phyloP scores from a whole-genome alignment of 345 rosid species.

The Arabidopsis suecica region DNA sequence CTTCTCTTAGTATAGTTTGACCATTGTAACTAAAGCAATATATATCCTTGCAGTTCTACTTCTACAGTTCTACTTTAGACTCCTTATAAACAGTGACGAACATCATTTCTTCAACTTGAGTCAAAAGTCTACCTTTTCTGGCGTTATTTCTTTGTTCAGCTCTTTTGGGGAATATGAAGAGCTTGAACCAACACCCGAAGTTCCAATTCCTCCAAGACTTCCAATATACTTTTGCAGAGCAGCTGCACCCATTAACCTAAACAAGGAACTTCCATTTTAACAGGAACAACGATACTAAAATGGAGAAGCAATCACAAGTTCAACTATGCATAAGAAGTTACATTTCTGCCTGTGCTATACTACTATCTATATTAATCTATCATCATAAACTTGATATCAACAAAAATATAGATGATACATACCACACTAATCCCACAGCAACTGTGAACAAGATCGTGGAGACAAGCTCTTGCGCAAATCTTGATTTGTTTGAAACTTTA shows the following conservation, averaged over 20 bases:
- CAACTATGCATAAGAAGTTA: slow-evolving; percentile 7
- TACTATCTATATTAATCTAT: slow-evolving; percentile 8
- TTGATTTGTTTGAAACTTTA: slow-evolving; percentile 77
- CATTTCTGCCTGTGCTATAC: not conserved
- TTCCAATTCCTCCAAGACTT: slow-evolving; percentile 93
- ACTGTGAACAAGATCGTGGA: slow-evolving; percentile 88
- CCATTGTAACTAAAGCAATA: slow-evolving; percentile 6
- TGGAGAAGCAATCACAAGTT: slow-evolving; percentile 30
- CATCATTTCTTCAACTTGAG: slow-evolving; percentile 3
- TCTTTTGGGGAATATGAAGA: slow-evolving; percentile 93
- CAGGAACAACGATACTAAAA: slow-evolving; percentile 32
- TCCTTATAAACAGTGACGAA: slow-evolving; percentile 26
- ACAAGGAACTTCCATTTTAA: slow-evolving; percentile 31
- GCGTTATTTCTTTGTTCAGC: slow-evolving; percentile 86
- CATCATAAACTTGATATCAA: slow-evolving; percentile 12
- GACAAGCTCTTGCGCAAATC: slow-evolving; percentile 89
- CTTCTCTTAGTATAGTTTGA: slow-evolving; percentile 2
- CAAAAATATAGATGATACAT: slow-evolving; percentile 38
- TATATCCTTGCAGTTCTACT: slow-evolving; percentile 6
- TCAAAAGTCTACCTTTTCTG: slow-evolving; percentile 75
- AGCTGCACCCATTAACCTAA: slow-evolving; percentile 94
- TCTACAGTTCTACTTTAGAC: slow-evolving; percentile 7
- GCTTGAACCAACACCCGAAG: slow-evolving; percentile 97
- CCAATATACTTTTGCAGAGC: slow-evolving; percentile 96
- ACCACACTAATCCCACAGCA: slow-evolving; percentile 90